Evolutionary conservation across 345 rosid genomes (phyloP), one percentile per base, ranked within the genome.

Genomic region (Ailanthus altissimus): DNA sequence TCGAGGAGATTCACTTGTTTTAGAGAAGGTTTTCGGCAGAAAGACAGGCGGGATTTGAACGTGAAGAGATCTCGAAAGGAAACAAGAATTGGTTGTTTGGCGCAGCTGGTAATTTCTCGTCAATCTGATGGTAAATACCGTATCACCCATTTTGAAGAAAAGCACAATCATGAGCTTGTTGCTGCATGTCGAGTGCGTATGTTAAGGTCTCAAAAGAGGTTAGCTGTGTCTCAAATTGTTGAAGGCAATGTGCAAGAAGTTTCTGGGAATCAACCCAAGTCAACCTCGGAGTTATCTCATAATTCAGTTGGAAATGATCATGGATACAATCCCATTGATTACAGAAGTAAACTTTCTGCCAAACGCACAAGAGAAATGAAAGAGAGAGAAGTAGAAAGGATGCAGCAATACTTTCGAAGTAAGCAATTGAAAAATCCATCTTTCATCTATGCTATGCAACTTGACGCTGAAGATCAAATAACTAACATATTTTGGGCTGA

Each of bases 51-150:
- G 6, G 76, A 73, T 70, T 42, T 64, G 75, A 80, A 64, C 70
- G 69, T 79, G 45, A 81, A 84, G 78, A 84, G 82, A 64, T 74
- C 64, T 26, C 77, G 78, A 28, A 84, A 81, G 76, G 87, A 84
- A 77, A 80, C 83, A 45, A 84, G 84, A 77, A 81, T 80, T 76
- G 86, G 86, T 50, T 84, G 86, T 54, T 58, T 76, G 75, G 86
- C 86, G 5, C 84, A 81, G 69, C 60, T 81, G 50, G 78, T 80
- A 56, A 77, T 84, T 66, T 76, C 83, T 69, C 81, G 82, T 77
- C 84, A 81, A 75, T 43, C 83, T 64, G 76, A 81, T 74, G 83
- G 85, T 40, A 81, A 77, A 70, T 79, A 84, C 61, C 84, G 80
- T 51, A 81, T 77, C 45, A 84, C 82, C 16, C 78, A 79, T 74